These are phyloP conservation scores for Trapa bicornis DNA, from an alignment of 345 rosid species.

Conservation along the genomic window DNA sequence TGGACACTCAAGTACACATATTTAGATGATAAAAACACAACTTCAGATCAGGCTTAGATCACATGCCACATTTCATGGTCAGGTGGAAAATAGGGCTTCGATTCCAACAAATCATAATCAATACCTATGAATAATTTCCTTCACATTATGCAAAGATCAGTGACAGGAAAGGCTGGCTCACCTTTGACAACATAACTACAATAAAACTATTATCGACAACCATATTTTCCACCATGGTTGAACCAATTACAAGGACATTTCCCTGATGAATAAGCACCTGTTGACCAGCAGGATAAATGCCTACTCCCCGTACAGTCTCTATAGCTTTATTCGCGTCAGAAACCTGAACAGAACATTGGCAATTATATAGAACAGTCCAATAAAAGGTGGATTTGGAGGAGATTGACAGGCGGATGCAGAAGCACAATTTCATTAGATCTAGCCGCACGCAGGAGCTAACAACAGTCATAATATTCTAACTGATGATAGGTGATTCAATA, in stretches of 20 bases:
- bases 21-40: too few relatives aligned
- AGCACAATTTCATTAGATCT: not conserved
- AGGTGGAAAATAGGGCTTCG: not conserved
- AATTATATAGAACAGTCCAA: not conserved
- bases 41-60: not conserved
- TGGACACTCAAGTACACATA: too few relatives aligned
- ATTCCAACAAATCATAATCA: not conserved
- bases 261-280: constrained; percentile 85
- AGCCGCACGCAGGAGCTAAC: not conserved
- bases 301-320: constrained; percentile 55
- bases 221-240: constrained; percentile 62
- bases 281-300: constrained; percentile 53
- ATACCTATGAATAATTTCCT: not conserved
- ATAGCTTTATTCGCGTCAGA: constrained; percentile 64
- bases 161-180: constrained; percentile 5
- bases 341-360: constrained; percentile 26
- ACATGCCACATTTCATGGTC: not conserved
- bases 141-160: not conserved
- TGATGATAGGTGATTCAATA: not conserved
- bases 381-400: not conserved
- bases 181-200: constrained; percentile 81
- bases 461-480: not conserved
- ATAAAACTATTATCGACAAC: constrained; percentile 66
- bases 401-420: not conserved
- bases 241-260: constrained; percentile 63